Evolutionary conservation across 441 rosid genomes (phyloP), one percentile per base, ranked within the genome.

Genomic region (Erysimum pusillum): DNA sequence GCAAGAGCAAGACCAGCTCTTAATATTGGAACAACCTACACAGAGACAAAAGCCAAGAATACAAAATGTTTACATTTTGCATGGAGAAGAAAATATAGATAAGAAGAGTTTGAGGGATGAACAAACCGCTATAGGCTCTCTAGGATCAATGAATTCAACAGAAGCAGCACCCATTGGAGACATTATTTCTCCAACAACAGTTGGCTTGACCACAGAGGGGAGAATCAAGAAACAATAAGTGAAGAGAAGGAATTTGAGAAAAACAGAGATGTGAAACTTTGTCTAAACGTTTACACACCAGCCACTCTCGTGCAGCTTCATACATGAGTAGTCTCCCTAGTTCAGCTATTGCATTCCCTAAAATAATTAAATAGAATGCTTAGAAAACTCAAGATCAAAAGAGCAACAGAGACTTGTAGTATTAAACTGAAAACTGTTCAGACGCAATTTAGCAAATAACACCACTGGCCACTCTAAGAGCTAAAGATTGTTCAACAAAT

Each of bases 1-100:
- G 88, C 95, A 81, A 94, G 93, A 76, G 96, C 97, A 81, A 92
- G 97, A 72, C 96, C 99, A 83, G 97, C 99, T 87, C 99, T 88
- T 77, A 94, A 80, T 59, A 94, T 88, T 13, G 97, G 97, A 88
- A 94, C 80, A 84, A 94, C 89, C 98, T 94, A 79, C 56, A 60
- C 58, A 79, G 48, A 41, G 22, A 36, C 20, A 58, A 62, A 57
- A 39, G 54, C 65, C 52, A 80, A 60, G 18, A 42, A 53, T n/a
- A 48, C 17, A 31, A 54, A 22, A 20, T 17, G 63, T 13, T 17
- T 2, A 18, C 9, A 7, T 22, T 38, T 25, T n/a, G 12, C 9
- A 3, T 46, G 2, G 13, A 22, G 54, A 32, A 63, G 61, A 32
- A 69, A 70, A 22, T 9, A 67, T 4, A 32, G 32, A 36, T 10